Percentiles rank a stretch among this genome's conserved stretches.
Evolutionary conservation across 164 flowering plant species (phyloP).

Genomic region (Paratinospora sagittata): DNA sequence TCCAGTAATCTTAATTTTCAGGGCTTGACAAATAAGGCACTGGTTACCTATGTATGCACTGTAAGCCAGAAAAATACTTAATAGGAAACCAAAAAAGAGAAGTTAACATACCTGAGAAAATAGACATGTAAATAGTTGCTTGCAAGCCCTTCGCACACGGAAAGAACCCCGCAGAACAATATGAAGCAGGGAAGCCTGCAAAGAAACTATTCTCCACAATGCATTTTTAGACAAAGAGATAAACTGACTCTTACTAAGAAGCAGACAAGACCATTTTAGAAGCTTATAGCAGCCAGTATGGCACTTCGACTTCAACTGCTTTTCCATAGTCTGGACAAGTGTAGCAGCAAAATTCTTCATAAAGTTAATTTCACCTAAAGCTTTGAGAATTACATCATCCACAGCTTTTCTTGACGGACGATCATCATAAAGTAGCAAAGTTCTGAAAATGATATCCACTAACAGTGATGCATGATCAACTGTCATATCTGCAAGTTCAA

Average conservation of each 20-base stretch:
- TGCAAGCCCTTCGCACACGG: slow-evolving; percentile 65
- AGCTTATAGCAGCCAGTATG: slow-evolving; percentile 64
- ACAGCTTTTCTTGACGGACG: slow-evolving; percentile 74
- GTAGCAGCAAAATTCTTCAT: slow-evolving; percentile 86
- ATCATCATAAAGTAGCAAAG: slow-evolving; percentile 71
- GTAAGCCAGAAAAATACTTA: background rate
- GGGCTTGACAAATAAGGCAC: no score
- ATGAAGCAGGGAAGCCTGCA: slow-evolving; percentile 62
- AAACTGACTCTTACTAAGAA: slow-evolving; percentile 65
- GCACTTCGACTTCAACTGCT: slow-evolving; percentile 49
- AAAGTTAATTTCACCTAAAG: slow-evolving; percentile 41
- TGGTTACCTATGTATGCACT: background rate
- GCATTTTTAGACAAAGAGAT: slow-evolving; percentile 75
- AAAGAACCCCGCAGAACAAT: slow-evolving; percentile 57
- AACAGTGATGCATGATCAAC: slow-evolving; percentile 49
- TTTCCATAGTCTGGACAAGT: slow-evolving; percentile 81
- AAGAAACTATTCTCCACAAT: slow-evolving; percentile 55
- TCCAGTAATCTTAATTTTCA: no score
- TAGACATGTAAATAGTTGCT: slow-evolving; percentile 42
- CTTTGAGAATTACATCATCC: slow-evolving; percentile 60
- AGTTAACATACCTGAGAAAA: slow-evolving; percentile 55
- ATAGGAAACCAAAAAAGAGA: slow-evolving; percentile 5
- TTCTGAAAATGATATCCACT: slow-evolving; percentile 70
- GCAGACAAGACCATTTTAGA: slow-evolving; percentile 82
- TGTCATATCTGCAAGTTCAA: slow-evolving; percentile 54